A percentile compares a stretch with the other conserved stretches of the same genome.
Conservation (phyloP, 2,329 filamentous ascomycete species). For the Cladophialophora psammophila region DNA sequence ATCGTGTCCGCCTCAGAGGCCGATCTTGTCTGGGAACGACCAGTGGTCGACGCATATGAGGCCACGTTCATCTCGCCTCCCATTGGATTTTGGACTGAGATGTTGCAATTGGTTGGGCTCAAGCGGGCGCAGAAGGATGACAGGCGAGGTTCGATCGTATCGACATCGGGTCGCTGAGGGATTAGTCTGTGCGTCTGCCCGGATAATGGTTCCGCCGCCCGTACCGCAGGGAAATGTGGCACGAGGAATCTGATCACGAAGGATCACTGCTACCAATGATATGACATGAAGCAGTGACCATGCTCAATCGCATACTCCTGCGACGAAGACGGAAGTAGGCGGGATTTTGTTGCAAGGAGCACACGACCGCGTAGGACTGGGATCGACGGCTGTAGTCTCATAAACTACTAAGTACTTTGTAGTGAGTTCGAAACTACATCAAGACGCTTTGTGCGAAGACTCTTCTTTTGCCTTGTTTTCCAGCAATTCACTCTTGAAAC, state of each 20-base stretch:
- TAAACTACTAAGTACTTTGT: neutral
- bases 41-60: constrained; percentile 66
- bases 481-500: constrained; percentile 40
- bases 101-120: constrained; percentile 37
- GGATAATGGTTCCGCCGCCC: too few relatives aligned
- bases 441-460: neutral
- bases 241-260: neutral
- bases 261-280: neutral
- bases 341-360: neutral
- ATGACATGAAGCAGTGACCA: neutral
- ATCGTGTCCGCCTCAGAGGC: constrained; percentile 62
- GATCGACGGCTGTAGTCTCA: neutral
- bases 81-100: constrained; percentile 43
- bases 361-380: neutral
- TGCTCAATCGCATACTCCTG: neutral
- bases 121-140: constrained; percentile 28
- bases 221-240: neutral
- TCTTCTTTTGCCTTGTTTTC: neutral
- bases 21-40: constrained; percentile 68
- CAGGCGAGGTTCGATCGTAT: constrained; percentile 17
- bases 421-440: neutral
- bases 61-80: constrained; percentile 58
- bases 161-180: neutral
- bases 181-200: neutral
- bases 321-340: neutral